Evolutionary conservation across 2,329 filamentous ascomycete genomes (phyloP).

Genomic region (Aspergillus novofumigatus): DNA sequence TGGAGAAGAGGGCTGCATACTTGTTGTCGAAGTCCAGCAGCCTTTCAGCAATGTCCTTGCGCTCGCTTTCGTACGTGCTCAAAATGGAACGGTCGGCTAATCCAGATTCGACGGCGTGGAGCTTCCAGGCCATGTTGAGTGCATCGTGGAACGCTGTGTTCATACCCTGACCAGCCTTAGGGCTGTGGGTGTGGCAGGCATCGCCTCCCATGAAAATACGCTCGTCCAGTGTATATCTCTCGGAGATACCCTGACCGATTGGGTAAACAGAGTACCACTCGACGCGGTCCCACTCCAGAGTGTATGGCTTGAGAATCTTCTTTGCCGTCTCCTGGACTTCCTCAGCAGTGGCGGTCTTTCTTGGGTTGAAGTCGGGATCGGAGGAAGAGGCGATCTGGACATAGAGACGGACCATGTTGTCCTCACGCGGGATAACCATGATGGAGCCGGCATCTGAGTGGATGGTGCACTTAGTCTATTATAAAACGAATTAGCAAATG

Average conservation of each 20-base stretch:
- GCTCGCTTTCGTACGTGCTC: constrained; percentile 80
- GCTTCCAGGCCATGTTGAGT: constrained; percentile 92
- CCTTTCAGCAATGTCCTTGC: constrained; percentile 77
- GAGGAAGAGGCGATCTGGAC: constrained; percentile 60
- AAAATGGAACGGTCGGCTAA: constrained; percentile 73
- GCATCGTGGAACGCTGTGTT: constrained; percentile 61
- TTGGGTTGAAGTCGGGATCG: constrained; percentile 58
- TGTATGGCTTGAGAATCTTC: constrained; percentile 57
- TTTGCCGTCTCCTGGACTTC: constrained; percentile 57
- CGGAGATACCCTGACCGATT: constrained; percentile 63
- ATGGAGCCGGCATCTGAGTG: constrained; percentile 61
- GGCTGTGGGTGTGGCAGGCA: constrained; percentile 60
- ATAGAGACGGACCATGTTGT: constrained; percentile 48
- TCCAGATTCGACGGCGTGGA: constrained; percentile 81
- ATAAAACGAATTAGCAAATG: background rate
- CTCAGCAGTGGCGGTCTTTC: constrained; percentile 56
- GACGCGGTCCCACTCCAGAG: constrained; percentile 59
- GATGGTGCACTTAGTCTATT: constrained; percentile 63
- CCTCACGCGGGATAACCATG: constrained; percentile 56
- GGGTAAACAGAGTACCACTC: constrained; percentile 66
- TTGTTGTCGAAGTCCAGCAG: constrained; percentile 82
- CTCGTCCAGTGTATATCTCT: constrained; percentile 61
- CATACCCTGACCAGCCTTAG: constrained; percentile 63
- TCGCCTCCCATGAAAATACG: constrained; percentile 64
- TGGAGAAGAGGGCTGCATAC: constrained; percentile 86